Percentiles rank a stretch among this genome's conserved stretches.
Evolutionary conservation across 2,329 filamentous ascomycete genomes (phyloP).

Genomic region (Fusarium buharicum): DNA sequence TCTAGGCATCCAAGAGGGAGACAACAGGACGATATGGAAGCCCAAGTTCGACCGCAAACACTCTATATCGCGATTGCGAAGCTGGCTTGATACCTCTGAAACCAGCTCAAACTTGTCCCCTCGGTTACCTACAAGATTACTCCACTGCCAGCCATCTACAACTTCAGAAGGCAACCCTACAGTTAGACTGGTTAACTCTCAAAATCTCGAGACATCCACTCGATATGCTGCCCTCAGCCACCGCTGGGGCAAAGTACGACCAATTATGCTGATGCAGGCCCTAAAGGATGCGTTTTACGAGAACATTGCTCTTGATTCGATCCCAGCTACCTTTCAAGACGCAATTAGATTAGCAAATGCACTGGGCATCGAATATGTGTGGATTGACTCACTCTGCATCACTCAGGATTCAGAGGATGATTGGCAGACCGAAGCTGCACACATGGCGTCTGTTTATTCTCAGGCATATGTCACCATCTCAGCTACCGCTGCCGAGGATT

Average conservation of each 20-base stretch:
- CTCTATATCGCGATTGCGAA: constrained; percentile 20
- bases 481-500: constrained; percentile 28
- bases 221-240: constrained; percentile 33
- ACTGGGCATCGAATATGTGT: constrained; percentile 25
- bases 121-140: constrained; percentile 28
- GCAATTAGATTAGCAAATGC: constrained; percentile 17
- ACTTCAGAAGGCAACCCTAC: background rate
- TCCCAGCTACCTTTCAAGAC: constrained; percentile 34
- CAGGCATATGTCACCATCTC: constrained; percentile 28
- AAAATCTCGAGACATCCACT: background rate
- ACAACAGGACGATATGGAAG: constrained; percentile 16
- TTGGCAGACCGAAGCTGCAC: constrained; percentile 29
- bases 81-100: constrained; percentile 17
- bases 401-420: constrained; percentile 37
- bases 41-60: constrained; percentile 18
- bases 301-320: constrained; percentile 14
- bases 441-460: constrained; percentile 38
- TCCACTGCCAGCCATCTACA: constrained; percentile 10
- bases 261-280: constrained; percentile 20
- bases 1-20: background rate
- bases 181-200: constrained; percentile 14
- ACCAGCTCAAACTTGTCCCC: constrained; percentile 1
- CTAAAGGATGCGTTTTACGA: constrained; percentile 4
- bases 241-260: constrained; percentile 27
- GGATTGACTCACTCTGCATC: constrained; percentile 38